Percentiles rank a stretch among this genome's conserved stretches.
Conservation (phyloP, 2,329 filamentous ascomycete species). For the Fusarium continuum region DNA sequence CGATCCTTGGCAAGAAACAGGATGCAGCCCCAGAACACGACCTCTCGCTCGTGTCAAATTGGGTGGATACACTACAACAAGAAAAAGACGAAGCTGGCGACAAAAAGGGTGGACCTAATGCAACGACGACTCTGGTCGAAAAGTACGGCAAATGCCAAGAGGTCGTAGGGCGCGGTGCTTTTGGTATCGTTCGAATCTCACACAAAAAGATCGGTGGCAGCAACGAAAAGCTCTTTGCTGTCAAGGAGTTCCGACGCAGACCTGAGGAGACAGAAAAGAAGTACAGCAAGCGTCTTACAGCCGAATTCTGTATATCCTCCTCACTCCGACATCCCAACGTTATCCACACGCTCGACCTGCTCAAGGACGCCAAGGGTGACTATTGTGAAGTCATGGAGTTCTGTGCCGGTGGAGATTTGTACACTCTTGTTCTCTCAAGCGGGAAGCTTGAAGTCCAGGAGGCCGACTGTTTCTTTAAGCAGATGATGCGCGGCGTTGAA, state of each 20-base stretch:
- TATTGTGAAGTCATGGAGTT: constrained; percentile 99
- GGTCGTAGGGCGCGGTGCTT: constrained; percentile 93
- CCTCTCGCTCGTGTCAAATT: constrained; percentile 90
- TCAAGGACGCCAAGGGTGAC: constrained; percentile 95
- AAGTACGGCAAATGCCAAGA: constrained; percentile 99
- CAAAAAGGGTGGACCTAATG: constrained; percentile 78
- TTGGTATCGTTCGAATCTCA: constrained; percentile 96
- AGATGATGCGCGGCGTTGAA: constrained; percentile 98
- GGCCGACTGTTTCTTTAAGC: constrained; percentile 98
- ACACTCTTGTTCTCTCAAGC: constrained; percentile 89
- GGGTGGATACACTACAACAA: constrained; percentile 91
- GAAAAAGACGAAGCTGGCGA: constrained; percentile 88
- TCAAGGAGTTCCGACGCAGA: constrained; percentile 96
- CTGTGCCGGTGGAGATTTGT: constrained; percentile 94
- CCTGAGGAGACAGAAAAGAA: constrained; percentile 96
- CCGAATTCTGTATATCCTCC: constrained; percentile 98
- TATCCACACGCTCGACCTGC: constrained; percentile 94
- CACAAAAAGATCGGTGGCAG: constrained; percentile 90
- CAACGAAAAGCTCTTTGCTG: constrained; percentile 91
- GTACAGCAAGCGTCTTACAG: constrained; percentile 96
- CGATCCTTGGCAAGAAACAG: constrained; percentile 85
- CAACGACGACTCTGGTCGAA: constrained; percentile 80
- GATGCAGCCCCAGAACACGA: constrained; percentile 80
- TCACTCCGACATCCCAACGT: constrained; percentile 97
- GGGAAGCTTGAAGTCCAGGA: constrained; percentile 92